A percentile compares a stretch with the other conserved stretches of the same genome.
phyloP scores from a whole-genome alignment of 352 stramenopile species.

The Salisapilia sapeloensis region DNA sequence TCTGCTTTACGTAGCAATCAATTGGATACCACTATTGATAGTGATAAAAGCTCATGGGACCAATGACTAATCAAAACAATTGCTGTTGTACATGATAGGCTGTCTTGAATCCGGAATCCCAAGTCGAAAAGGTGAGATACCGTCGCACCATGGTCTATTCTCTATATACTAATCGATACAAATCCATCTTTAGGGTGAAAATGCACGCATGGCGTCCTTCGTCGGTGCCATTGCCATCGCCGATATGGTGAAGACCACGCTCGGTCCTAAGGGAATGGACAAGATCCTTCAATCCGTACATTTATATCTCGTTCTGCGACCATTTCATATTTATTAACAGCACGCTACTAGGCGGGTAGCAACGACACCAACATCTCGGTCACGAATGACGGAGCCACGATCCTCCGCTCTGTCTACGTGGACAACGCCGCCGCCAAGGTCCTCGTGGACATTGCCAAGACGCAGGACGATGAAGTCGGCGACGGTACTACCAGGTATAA shows the following conservation, averaged over 20 bases:
- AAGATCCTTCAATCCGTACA: conserved; percentile 97
- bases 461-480: conserved; percentile 97
- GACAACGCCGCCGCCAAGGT: conserved; percentile 98
- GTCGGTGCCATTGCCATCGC: conserved; percentile 98
- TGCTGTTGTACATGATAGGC: conserved; percentile 17
- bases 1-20: too few relatives aligned
- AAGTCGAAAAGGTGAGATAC: conserved; percentile 49
- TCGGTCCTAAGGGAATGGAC: conserved; percentile 99
- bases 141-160: background rate
- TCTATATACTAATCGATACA: background rate
- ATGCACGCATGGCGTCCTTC: conserved; percentile 97
- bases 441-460: conserved; percentile 97
- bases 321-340: background rate
- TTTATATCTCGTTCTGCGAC: conserved; percentile 1
- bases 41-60: too few relatives aligned
- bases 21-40: too few relatives aligned
- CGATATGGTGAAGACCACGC: conserved; percentile 98
- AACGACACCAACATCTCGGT: conserved; percentile 85
- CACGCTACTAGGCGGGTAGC: conserved; percentile 59
- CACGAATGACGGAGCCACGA: conserved; percentile 99
- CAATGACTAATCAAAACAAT: too few relatives aligned
- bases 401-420: conserved; percentile 93
- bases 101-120: conserved; percentile 61
- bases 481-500: conserved; percentile 92
- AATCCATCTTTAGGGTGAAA: conserved; percentile 81